phyloP scores from a whole-genome alignment of 495 filamentous ascomycete species.

The Tetracladium setigerum region DNA sequence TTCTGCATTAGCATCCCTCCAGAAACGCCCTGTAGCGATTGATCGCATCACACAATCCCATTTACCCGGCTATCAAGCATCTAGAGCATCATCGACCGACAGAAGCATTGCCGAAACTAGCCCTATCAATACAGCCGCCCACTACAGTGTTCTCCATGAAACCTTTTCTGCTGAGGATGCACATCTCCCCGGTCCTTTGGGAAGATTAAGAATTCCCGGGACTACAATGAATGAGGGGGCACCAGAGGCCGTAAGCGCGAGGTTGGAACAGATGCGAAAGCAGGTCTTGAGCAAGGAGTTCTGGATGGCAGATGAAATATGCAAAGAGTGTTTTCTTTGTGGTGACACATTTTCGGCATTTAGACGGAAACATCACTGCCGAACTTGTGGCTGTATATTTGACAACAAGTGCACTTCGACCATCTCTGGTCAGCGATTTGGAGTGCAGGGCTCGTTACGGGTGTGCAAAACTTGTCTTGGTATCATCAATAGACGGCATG shows the following conservation, averaged over 20 bases:
- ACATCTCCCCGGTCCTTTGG: neutral
- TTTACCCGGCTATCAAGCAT: slow-evolving; percentile 38
- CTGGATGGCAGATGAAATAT: slow-evolving; percentile 99
- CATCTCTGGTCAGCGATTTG: slow-evolving; percentile 78
- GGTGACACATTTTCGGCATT: slow-evolving; percentile 87
- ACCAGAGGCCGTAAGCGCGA: slow-evolving; percentile 50
- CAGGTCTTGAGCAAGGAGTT: slow-evolving; percentile 88
- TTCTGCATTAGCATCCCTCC: slow-evolving; percentile 15
- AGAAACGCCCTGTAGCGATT: slow-evolving; percentile 33
- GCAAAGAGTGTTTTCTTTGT: slow-evolving; percentile 94
- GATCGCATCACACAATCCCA: slow-evolving; percentile 48
- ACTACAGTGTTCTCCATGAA: slow-evolving; percentile 44
- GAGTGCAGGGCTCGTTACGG: slow-evolving; percentile 76
- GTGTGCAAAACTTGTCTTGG: slow-evolving; percentile 93
- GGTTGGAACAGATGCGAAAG: slow-evolving; percentile 64
- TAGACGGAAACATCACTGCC: slow-evolving; percentile 92
- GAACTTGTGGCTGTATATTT: slow-evolving; percentile 92
- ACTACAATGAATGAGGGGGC: slow-evolving; percentile 48
- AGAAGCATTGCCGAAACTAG: slow-evolving; percentile 43
- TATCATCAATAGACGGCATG: slow-evolving; percentile 84
- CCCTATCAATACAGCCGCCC: slow-evolving; percentile 44
- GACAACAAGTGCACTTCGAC: slow-evolving; percentile 92
- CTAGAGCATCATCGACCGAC: slow-evolving; percentile 57
- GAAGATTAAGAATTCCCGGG: slow-evolving; percentile 41
- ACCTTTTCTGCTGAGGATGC: slow-evolving; percentile 37